Base-by-base conservation (phyloP, 768 basidiomycete species). In the Xerocomellus dryophilus region DNA sequence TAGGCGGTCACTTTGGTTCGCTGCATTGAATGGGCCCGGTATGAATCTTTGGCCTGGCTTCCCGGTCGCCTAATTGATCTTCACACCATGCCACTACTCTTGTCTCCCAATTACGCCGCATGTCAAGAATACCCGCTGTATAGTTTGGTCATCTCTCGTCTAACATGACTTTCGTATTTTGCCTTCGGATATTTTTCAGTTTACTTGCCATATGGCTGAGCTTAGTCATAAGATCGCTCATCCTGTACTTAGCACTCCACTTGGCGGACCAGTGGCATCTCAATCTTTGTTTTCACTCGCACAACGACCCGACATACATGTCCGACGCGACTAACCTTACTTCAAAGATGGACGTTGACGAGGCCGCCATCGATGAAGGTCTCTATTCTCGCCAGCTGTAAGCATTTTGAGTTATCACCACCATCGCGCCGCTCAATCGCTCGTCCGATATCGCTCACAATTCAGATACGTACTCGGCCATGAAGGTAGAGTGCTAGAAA, bases 301-400 rank as follows among this genome's bases (percentile, higher is more conserved):
- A 53, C 57, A 34, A 54, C 39, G 38, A 10, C 36, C 23, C 27
- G 15, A 32, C 36, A 54, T 25, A 53, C 12, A 80, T 79, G 75
- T 62, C 78, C 27, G 66, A 70, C 23, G 36, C 71, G 20, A 61
- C 63, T 25, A 76, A 74, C 53, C 52, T 66, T 35, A 46, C 67
- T n/a, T 62, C 72, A 31, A 81, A 81, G 60, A 93, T 93, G 90
- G 90, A 93, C 58, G 80, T 92, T 60, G 90, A 93, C 70, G 90
- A 92, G 71, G 78, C 86, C 32, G 81, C 87, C 53, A 93, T 95
- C 74, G 93, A 95, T 73, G 93, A 95, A 75, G 90, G 92, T 46
- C 78, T 96, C 44, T 95, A 96, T 74, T 94, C 92, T 61, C 88
- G 93, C 63, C 93, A 95, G 77, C 75, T 96, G 88, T 93, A 72